Evolutionary conservation across 495 filamentous ascomycete species (phyloP).

Genomic region (Schizothecium vesticola): DNA sequence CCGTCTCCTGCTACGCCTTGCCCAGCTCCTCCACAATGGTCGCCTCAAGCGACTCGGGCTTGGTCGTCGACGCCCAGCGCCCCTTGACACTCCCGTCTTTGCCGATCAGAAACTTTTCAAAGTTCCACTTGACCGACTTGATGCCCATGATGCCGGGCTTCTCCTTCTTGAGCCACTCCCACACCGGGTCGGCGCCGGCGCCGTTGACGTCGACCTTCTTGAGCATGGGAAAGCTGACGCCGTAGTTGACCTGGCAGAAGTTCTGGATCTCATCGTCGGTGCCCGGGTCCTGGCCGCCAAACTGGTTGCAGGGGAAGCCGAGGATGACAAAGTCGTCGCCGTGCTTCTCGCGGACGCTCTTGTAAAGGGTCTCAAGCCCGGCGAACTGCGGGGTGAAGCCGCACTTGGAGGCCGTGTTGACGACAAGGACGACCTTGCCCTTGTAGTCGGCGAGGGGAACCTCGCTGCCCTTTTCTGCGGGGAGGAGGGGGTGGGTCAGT

Average conservation of each 20-base stretch:
- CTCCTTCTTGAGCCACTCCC: constrained; percentile 80
- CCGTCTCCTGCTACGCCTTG: constrained; percentile 6
- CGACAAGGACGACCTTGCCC: constrained; percentile 89
- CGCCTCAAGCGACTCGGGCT: constrained; percentile 72
- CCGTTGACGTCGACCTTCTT: constrained; percentile 94
- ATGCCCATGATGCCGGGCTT: constrained; percentile 79
- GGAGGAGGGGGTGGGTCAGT: constrained; percentile 1
- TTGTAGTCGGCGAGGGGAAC: constrained; percentile 63
- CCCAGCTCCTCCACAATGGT: constrained; percentile 68
- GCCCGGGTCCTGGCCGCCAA: constrained; percentile 84
- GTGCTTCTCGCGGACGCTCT: constrained; percentile 62
- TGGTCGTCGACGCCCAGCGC: constrained; percentile 78
- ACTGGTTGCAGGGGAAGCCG: constrained; percentile 99
- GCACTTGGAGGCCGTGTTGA: constrained; percentile 99
- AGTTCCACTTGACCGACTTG: constrained; percentile 93
- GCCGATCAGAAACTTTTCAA: constrained; percentile 94
- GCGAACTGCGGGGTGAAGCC: constrained; percentile 97
- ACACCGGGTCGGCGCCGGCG: constrained; percentile 70
- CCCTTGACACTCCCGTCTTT: constrained; percentile 75
- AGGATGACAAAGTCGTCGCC: constrained; percentile 76
- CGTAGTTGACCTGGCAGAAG: constrained; percentile 94
- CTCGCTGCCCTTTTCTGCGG: constrained; percentile 66
- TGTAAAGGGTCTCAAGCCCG: constrained; percentile 86
- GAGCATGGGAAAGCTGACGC: constrained; percentile 87
- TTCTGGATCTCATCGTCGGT: constrained; percentile 82